phyloP scores from a whole-genome alignment of 305 asterid genomes.

The Euphrasia arctica region DNA sequence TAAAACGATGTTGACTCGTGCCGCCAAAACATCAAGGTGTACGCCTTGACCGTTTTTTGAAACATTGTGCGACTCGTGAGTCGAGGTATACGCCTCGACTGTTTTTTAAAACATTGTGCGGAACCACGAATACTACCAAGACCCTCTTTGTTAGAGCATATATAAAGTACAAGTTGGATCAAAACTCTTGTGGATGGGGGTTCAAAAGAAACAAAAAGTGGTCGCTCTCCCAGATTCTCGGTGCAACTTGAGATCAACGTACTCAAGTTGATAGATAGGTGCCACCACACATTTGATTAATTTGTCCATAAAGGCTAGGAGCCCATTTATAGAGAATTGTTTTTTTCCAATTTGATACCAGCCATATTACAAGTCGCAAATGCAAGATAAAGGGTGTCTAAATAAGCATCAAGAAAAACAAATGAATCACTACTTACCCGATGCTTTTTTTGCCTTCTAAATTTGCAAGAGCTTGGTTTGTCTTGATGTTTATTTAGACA shows the following conservation, averaged over 20 bases:
- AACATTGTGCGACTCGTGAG: too few relatives aligned
- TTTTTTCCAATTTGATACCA: not conserved
- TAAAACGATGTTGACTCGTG: too few relatives aligned
- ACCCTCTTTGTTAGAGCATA: too few relatives aligned
- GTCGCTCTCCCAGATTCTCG: not conserved
- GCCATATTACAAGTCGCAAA: not conserved
- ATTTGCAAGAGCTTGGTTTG: not conserved
- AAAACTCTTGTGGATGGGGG: too few relatives aligned
- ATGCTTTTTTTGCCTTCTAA: not conserved
- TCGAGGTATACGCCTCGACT: too few relatives aligned
- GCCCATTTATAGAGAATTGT: not conserved
- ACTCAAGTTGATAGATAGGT: not conserved
- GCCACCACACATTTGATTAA: not conserved
- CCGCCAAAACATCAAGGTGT: too few relatives aligned
- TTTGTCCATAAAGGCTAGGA: not conserved
- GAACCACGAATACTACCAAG: too few relatives aligned
- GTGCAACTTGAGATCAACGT: not conserved
- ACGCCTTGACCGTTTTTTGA: too few relatives aligned
- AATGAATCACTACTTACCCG: not conserved
- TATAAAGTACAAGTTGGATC: too few relatives aligned
- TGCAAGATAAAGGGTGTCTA: not conserved
- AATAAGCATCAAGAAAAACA: not conserved
- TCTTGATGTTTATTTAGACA: too few relatives aligned
- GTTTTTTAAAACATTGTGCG: too few relatives aligned
- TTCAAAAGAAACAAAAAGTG: too few relatives aligned